Conservation (phyloP, 2,329 filamentous ascomycete species). For the Sporothrix pseudoabietina region DNA sequence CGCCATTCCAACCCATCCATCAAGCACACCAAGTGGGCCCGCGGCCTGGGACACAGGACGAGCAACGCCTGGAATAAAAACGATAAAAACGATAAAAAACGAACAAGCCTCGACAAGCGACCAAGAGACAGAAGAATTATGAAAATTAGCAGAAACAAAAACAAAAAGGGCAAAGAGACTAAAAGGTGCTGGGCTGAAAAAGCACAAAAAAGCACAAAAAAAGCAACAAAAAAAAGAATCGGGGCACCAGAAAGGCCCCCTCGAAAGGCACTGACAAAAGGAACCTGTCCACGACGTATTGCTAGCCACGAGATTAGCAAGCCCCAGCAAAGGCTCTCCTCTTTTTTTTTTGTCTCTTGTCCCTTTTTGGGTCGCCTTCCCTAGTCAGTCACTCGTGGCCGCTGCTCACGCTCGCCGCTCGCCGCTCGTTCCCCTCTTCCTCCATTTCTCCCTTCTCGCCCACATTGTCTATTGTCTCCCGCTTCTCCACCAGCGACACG, state of each 20-base stretch:
- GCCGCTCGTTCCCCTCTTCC: background rate
- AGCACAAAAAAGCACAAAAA: background rate
- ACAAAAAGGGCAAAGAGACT: no score
- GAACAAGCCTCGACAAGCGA: background rate
- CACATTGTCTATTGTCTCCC: conserved; percentile 13
- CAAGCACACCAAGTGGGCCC: conserved; percentile 28
- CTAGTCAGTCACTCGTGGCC: background rate
- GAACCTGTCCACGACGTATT: background rate
- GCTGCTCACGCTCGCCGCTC: background rate
- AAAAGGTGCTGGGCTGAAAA: background rate
- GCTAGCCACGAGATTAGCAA: conserved; percentile 18
- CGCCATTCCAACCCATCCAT: conserved; percentile 29
- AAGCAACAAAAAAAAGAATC: conserved; percentile 4
- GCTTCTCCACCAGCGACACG: conserved; percentile 8
- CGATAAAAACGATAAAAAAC: background rate
- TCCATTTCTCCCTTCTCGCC: background rate
- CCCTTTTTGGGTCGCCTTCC: background rate
- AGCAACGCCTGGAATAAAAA: background rate
- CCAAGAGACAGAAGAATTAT: background rate
- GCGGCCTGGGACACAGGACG: conserved; percentile 2
- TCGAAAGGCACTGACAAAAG: background rate
- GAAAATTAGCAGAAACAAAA: background rate
- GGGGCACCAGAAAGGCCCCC: conserved; percentile 5
- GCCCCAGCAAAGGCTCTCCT: background rate
- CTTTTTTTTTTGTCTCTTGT: conserved; percentile 2